Evolutionary conservation across 2,329 filamentous ascomycete species (phyloP), one percentile per base, ranked within the genome.

Genomic region (Colletotrichum graminicola): DNA sequence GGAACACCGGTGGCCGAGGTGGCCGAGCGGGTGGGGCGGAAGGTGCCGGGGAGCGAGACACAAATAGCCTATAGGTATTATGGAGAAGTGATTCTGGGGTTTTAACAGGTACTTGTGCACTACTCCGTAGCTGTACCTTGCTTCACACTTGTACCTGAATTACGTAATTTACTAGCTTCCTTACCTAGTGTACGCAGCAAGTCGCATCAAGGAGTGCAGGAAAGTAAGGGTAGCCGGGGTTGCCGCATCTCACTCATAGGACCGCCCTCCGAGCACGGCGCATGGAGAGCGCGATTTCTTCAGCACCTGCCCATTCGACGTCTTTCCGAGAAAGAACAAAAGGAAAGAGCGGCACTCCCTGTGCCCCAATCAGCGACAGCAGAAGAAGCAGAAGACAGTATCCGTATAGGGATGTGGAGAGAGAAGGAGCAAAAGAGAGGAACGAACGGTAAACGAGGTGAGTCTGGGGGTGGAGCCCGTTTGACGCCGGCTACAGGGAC

Each of bases 1-100:
- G 62, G 62, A 69, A 47, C 39, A 70, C 56, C 55, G 49, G 63
- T 55, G 67, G 63, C 67, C 63, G 67, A 70, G 62, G 63, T 34
- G 49, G 63, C 62, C 63, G 67, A 70, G 62, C 49, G 39, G 49
- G 67, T 51, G 49, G 49, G 23, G 49, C 14, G 49, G 49, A 23
- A 23, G 56, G 26, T 47, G 57, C 57, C 41, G 57, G 57, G 57
- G 18, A 34, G 8, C 21, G 18, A 32, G 11, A 60, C 43, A 39
- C 12, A 39, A 2, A 39, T 21, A 7, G 14, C 34, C 34, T 34
- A 10, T 41, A 43, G 41, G 14, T 43, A 18, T 4, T 43, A 49
- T 49, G 23, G 47, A n/a, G 26, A 49, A 26, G 47, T 26, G n/a
- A 49, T 49, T 49, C n/a, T 2, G 5, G 45, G 21, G 11, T 26